phyloP scores from a whole-genome alignment of 345 rosid genomes.

The Noccaea caerulescens region DNA sequence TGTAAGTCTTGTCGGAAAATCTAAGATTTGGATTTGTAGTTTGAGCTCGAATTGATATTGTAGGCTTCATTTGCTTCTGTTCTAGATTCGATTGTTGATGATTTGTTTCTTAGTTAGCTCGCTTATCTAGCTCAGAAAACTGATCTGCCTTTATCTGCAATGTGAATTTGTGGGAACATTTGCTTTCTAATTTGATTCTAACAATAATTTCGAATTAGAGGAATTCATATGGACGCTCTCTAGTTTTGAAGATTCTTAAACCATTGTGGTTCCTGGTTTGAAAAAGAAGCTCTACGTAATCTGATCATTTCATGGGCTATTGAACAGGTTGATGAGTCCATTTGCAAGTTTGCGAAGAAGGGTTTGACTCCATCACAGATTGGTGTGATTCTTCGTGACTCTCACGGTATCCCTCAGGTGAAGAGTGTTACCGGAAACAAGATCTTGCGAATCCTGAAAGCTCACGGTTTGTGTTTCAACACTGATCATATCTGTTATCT shows the following conservation, averaged over 20 bases:
- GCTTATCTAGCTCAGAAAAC: not conserved
- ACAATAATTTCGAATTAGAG: not conserved
- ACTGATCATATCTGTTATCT: not conserved
- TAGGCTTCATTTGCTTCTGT: not conserved
- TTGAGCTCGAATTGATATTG: not conserved
- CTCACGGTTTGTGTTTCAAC: constrained; percentile 45
- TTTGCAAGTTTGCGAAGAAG: constrained; percentile 73
- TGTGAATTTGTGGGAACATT: not conserved
- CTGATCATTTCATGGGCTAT: constrained; percentile 1
- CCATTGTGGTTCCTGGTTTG: not conserved
- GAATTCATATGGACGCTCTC: not conserved
- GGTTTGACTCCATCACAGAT: constrained; percentile 74
- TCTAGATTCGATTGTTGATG: not conserved
- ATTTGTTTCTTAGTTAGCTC: not conserved
- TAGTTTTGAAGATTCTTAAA: not conserved
- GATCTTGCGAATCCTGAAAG: constrained; percentile 69
- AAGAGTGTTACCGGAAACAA: constrained; percentile 67
- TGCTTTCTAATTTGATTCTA: not conserved
- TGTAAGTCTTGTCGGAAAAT: constrained; percentile 41
- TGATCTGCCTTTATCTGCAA: not conserved
- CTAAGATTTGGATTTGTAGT: not conserved
- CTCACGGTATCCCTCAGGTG: constrained; percentile 73
- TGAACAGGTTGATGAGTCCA: constrained; percentile 59
- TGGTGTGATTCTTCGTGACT: constrained; percentile 77
- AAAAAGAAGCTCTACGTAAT: too few species aligned